Evolutionary conservation across 495 filamentous ascomycete genomes (phyloP).

Genomic region (Apodospora peruviana): DNA sequence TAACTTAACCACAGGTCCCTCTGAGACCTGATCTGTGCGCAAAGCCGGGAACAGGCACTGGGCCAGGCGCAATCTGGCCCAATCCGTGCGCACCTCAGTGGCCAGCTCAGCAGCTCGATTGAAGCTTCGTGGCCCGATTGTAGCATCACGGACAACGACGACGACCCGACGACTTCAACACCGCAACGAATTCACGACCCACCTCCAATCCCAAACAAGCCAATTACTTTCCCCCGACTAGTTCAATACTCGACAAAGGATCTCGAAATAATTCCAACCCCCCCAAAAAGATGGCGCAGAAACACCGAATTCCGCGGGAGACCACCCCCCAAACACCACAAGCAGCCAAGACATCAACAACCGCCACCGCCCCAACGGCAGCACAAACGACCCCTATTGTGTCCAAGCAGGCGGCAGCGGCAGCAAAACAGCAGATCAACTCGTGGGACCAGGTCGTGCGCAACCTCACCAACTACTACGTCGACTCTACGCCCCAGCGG

Average conservation of each 20-base stretch:
- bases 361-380: background rate
- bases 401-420: conserved; percentile 12
- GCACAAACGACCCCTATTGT: background rate
- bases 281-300: conserved; percentile 1
- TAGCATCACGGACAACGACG: background rate
- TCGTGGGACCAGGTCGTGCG: conserved; percentile 37
- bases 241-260: no score
- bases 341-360: background rate
- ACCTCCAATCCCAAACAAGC: no score
- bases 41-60: background rate
- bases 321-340: background rate
- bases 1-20: no score
- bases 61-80: background rate
- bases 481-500: conserved; percentile 74
- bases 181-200: background rate
- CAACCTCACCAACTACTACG: conserved; percentile 71
- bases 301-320: background rate
- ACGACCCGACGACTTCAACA: background rate
- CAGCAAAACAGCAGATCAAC: conserved; percentile 12
- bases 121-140: conserved; percentile 9
- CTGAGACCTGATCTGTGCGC: background rate
- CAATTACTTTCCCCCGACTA: no score
- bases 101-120: background rate
- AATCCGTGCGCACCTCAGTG: background rate
- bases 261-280: no score